Evolutionary conservation across 2,329 filamentous ascomycete genomes (phyloP), one percentile per base, ranked within the genome.

Genomic region (Aspergillus fischeri): DNA sequence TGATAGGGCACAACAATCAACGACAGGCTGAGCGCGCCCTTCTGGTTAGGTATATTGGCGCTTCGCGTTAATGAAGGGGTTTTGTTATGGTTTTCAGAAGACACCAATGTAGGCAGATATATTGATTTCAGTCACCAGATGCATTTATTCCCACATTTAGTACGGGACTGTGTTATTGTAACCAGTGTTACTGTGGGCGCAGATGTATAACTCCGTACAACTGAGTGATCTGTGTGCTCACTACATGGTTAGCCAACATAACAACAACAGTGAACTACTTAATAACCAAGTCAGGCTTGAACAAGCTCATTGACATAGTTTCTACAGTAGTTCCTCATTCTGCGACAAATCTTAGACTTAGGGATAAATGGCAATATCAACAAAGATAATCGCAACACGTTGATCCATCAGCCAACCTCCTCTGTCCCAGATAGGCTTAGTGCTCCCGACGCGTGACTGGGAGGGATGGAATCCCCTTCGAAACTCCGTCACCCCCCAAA

Each of bases 381-480:
- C 45, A 56, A 35, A 35, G 32, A 54, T 41, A 53, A 58, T 29
- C 20, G 21, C 20, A 52, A 41, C 50, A 44, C 24, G 27, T 52
- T 21, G 49, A 56, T 45, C 42, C 35, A 44, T 42, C 44, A 25
- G 44, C 44, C 44, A 47, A 4, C 28, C 49, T 51, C 27, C 27
- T 38, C 4, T 17, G 2, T 24, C 62, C 63, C n/a, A 60, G 64
- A 66, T 28, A 28, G 70, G 71, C 29, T 64, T 74, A 74, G 72
- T 67, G 71, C 58, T 55, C 32, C 70, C 67, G 71, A 73, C 71
- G 71, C 72, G 72, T 74, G 72, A 74, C 71, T 62, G 58, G 62
- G 60, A 65, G 67, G 58, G 57, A 57, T 55, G 10, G 20, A 62
- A 60, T 68, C 67, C 67, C 66, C 65, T 68, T 65, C 61, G 56